Base-by-base conservation (phyloP, 345 rosid species). In the Brassica cretica region DNA sequence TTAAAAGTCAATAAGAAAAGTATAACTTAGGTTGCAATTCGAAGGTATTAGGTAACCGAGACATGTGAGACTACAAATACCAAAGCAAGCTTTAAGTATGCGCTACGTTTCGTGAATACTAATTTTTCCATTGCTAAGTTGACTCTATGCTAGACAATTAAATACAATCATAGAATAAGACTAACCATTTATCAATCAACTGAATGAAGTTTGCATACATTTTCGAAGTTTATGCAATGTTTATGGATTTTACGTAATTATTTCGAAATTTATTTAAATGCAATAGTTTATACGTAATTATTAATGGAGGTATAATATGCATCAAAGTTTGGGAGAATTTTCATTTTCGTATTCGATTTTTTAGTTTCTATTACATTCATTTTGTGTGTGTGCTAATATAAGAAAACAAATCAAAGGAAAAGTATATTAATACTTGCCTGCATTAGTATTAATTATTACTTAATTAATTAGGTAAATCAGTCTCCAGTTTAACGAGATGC, bases 21-120 rank as follows among this genome's bases (percentile, higher is more conserved):
- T 14, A 16, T 19, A 63, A 73, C 0, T 32, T 39, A 41, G 30
- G 35, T 64, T 74, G 62, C 12, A 39, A 55, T 6, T 25, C 12
- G 67, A 67, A 61, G 74, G 6, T 19, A 65, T 55, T 21, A 44
- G 39, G 15, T 44, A 44, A 73, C 65, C 21, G 24, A 78, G 35
- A 25, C 61, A 64, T 2, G 56, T 49, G 56, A 37, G 61, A 72
- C 18, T 19, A 25, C 82, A 74, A 53, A 21, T 63, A 62, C 71
- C 82, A 64, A 79, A 24, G 74, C 75, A 56, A 7, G 51, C 78
- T 73, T 74, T 79, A 74, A 51, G 78, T 79, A 58, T 21, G 58
- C 18, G 6, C 60, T 73, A 79, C 74, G 79, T 69, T 79, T 33
- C 66, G 35, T 8, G 25, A 53, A 15, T n/a, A 51, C 8, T 49